These are phyloP conservation scores for Cryptococcus sp. DNA, from an alignment of 1,284 basidiomycete genomes.

Conservation along the genomic window DNA sequence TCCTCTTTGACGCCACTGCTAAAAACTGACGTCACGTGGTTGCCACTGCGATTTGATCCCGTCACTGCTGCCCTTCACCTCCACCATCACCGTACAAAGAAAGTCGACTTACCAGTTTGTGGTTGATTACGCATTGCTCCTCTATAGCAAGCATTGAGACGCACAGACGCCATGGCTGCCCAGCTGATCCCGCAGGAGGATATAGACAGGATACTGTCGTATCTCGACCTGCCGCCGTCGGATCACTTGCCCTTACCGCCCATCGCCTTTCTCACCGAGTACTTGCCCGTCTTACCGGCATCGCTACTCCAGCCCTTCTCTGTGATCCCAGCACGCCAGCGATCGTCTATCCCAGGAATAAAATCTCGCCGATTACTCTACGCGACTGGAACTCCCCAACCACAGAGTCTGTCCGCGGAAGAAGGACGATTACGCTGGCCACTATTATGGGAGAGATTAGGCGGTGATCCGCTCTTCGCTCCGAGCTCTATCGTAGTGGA, in stretches of 20 bases:
- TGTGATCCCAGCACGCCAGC: slow-evolving; percentile 33
- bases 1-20: not conserved
- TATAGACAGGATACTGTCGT: slow-evolving; percentile 25
- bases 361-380: slow-evolving; percentile 42
- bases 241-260: slow-evolving; percentile 28
- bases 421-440: slow-evolving; percentile 47
- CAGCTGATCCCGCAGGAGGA: slow-evolving; percentile 26
- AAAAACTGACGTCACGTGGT: slow-evolving; percentile 25
- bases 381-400: slow-evolving; percentile 22
- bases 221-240: slow-evolving; percentile 29
- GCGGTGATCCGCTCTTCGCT: slow-evolving; percentile 29
- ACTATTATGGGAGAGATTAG: slow-evolving; percentile 49
- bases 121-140: not conserved
- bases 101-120: not conserved
- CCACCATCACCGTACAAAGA: not conserved
- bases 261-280: slow-evolving; percentile 29
- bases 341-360: slow-evolving; percentile 36
- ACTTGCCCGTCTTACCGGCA: slow-evolving; percentile 31
- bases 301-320: slow-evolving; percentile 30
- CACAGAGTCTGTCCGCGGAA: slow-evolving; percentile 23
- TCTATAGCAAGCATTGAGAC: not conserved
- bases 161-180: slow-evolving; percentile 5
- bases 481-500: slow-evolving; percentile 25
- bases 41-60: slow-evolving; percentile 15
- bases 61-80: not conserved